Conservation (phyloP, 805 yeast genomes). For the Candida nitratophila region DNA sequence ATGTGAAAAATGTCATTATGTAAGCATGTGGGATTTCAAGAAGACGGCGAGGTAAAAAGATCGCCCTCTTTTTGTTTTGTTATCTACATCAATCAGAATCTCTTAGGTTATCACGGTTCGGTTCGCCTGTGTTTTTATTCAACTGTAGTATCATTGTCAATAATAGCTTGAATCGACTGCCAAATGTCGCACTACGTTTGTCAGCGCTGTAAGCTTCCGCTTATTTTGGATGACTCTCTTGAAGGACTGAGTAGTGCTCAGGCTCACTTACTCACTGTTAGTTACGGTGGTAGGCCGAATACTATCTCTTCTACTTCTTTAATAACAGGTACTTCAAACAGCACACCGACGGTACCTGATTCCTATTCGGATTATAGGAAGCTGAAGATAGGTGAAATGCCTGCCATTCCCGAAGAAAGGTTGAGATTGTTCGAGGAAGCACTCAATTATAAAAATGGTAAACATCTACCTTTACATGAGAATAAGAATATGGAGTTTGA, state of each 20-base stretch:
- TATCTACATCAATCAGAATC: too few species aligned
- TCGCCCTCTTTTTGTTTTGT: too few species aligned
- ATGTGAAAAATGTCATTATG: too few species aligned
- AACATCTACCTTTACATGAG: constrained; percentile 5
- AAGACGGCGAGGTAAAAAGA: too few species aligned
- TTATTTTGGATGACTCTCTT: constrained; percentile 50
- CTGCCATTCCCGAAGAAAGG: constrained; percentile 30
- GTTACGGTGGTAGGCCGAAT: constrained; percentile 19
- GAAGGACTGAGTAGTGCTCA: constrained; percentile 48
- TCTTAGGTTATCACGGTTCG: too few species aligned
- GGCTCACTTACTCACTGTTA: constrained; percentile 38
- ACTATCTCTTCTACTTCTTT: constrained; percentile 2
- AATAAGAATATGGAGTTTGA: constrained; percentile 8
- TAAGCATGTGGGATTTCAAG: too few species aligned
- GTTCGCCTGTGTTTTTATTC: too few species aligned
- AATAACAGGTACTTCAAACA: neutral
- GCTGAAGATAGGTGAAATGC: constrained; percentile 9
- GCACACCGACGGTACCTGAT: neutral
- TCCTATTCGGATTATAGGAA: neutral
- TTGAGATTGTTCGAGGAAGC: constrained; percentile 30
- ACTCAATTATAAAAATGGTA: constrained; percentile 11
- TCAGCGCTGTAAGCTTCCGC: constrained; percentile 56
- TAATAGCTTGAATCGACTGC: too few species aligned
- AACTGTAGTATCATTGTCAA: too few species aligned
- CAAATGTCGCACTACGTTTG: constrained; percentile 33